Conservation (phyloP, 2,329 filamentous ascomycete genomes). For the Xylaria sp. region DNA sequence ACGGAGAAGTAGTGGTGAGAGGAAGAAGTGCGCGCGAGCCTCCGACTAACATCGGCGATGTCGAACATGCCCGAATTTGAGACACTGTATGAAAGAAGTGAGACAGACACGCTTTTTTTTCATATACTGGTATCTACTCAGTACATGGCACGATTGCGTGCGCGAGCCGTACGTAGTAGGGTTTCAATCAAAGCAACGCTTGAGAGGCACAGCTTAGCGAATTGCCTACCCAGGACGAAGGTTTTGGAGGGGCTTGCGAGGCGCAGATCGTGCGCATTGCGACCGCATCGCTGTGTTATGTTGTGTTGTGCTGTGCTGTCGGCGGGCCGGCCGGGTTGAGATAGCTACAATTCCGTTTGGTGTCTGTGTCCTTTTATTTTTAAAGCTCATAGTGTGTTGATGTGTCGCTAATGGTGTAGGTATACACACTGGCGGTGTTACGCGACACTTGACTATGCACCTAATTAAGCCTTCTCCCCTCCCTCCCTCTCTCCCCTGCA, state of each 20-base stretch:
- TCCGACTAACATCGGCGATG: background rate
- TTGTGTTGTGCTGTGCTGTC: background rate
- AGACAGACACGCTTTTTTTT: background rate
- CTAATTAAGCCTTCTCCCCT: background rate
- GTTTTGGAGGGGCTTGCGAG: constrained; percentile 14
- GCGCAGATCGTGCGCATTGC: constrained; percentile 7
- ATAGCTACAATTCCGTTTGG: background rate
- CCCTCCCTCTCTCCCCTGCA: no score
- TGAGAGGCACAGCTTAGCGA: background rate
- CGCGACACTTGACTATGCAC: background rate
- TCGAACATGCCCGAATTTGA: constrained; percentile 5
- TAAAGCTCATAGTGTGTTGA: background rate
- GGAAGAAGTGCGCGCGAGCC: background rate
- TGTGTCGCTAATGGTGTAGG: background rate
- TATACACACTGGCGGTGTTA: background rate
- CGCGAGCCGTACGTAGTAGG: background rate
- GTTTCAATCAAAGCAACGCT: constrained; percentile 5
- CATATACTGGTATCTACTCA: background rate
- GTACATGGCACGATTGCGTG: background rate
- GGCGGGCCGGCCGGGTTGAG: background rate
- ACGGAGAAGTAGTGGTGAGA: background rate
- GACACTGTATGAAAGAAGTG: background rate
- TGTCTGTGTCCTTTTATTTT: background rate
- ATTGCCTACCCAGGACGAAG: background rate
- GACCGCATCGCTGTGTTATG: background rate